A percentile compares a stretch with the other conserved stretches of the same genome.
phyloP scores from a whole-genome alignment of 176 grass and related monocot species.

The Aegilops tauschii region DNA sequence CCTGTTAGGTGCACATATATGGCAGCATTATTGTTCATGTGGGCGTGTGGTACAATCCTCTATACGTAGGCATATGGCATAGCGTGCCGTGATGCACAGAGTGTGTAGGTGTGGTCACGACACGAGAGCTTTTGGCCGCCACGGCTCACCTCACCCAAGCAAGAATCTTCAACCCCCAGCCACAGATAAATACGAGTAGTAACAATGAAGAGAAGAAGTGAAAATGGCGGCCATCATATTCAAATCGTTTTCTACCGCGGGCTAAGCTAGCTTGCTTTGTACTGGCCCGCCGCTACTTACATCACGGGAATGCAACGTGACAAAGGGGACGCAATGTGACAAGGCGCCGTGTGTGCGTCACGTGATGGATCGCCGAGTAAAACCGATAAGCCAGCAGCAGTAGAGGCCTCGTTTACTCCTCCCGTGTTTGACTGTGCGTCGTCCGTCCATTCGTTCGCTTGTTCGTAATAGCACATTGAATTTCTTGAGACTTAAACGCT shows the following conservation, averaged over 20 bases:
- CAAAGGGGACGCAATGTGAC: conserved; percentile 16
- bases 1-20: neutral
- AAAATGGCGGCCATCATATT: neutral
- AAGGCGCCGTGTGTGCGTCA: neutral
- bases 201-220: neutral
- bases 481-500: neutral
- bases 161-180: neutral
- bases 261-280: neutral
- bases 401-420: neutral
- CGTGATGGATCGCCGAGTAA: conserved; percentile 6
- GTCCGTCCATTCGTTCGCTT: neutral
- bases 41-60: neutral
- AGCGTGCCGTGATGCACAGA: neutral
- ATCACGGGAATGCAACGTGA: conserved; percentile 35
- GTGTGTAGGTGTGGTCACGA: neutral
- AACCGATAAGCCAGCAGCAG: neutral
- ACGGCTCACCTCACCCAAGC: neutral
- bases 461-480: neutral
- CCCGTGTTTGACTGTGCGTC: neutral
- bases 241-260: neutral
- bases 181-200: neutral
- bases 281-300: neutral
- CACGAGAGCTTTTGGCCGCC: neutral
- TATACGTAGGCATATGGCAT: neutral
- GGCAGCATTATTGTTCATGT: neutral